Evolutionary conservation across 2,329 filamentous ascomycete species (phyloP), one percentile per base, ranked within the genome.

Genomic region (Colletotrichum sp.): DNA sequence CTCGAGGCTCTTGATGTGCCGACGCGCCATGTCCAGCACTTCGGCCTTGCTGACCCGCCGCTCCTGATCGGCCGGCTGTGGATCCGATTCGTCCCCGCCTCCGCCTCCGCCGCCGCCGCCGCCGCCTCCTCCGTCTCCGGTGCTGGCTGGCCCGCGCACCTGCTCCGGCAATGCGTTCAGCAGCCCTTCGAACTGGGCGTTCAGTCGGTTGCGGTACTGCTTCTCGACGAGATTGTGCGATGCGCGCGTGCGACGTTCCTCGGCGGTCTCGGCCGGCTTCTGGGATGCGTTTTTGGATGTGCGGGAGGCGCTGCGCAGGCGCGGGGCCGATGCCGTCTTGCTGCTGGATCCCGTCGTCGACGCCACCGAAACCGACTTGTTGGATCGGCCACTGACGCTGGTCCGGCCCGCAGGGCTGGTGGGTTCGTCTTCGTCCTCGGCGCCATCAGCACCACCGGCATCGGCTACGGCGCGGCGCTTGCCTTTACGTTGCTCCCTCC

Each of bases 31-130:
- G 49, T 85, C 84, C 34, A 85, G 72, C 6, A 85, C 83, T 70
- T 85, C 83, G 10, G 80, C 83, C 71, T 85, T 85, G 77, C 83
- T 85, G 28, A 83, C 77, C n/a, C 80, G 80, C 28, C 77, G 79
- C 26, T 77, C 76, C 74, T 76, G 59, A n/a, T 83, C 81, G 2
- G 78, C 77, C 6, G 78, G 68, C 67, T 72, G 76, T 36, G 72
- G 63, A 57, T 77, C 71, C 66, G 67, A 76, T 30, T 69, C 71
- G 32, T 71, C 44, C n/a, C 44, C 71, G 32, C 57, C 68, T 66
- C 63, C 62, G 12, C 52, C 68, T 32, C 68, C 64, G 55, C 55
- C 62, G 7, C 63, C 59, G 44, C 44, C 60, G 39, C 69, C 44
- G 69, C 8, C 36, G 16, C 36, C 36, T 32, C 60, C 65, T 49